Conservation (phyloP, 106 monocot genomes). For the Phalaenopsis aphrodite region DNA sequence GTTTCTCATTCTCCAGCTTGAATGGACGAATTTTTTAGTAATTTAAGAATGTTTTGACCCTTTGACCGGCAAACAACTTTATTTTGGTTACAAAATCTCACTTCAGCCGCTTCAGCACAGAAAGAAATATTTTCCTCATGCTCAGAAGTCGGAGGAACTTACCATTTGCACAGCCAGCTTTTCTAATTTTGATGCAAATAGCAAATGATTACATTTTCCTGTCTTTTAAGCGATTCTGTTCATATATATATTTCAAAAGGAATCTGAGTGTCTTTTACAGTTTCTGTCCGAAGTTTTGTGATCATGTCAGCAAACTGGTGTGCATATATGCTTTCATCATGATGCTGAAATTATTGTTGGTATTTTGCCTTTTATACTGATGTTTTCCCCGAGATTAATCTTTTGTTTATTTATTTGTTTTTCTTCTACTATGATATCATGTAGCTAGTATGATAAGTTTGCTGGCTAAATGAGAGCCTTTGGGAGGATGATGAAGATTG, state of each 20-base stretch:
- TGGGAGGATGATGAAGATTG: background rate
- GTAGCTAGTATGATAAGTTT: background rate
- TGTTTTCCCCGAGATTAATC: background rate
- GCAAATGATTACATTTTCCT: background rate
- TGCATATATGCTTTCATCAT: background rate
- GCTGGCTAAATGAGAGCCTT: background rate
- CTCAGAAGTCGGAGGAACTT: background rate
- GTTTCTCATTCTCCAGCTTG: background rate
- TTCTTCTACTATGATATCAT: no score
- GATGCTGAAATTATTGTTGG: conserved; percentile 2
- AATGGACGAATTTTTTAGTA: background rate
- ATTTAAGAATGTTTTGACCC: background rate
- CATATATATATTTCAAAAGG: background rate
- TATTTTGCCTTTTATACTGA: background rate
- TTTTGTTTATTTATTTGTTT: no score
- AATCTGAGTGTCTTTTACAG: background rate
- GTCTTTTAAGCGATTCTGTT: background rate
- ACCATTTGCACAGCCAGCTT: background rate
- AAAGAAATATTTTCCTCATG: background rate
- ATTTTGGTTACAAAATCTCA: no score
- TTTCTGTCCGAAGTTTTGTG: background rate
- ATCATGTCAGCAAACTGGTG: background rate
- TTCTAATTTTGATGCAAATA: background rate
- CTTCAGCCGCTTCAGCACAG: background rate
- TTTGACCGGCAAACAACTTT: no score